phyloP scores from a whole-genome alignment of 73 alveolate species.

The Halteria grandinella region DNA sequence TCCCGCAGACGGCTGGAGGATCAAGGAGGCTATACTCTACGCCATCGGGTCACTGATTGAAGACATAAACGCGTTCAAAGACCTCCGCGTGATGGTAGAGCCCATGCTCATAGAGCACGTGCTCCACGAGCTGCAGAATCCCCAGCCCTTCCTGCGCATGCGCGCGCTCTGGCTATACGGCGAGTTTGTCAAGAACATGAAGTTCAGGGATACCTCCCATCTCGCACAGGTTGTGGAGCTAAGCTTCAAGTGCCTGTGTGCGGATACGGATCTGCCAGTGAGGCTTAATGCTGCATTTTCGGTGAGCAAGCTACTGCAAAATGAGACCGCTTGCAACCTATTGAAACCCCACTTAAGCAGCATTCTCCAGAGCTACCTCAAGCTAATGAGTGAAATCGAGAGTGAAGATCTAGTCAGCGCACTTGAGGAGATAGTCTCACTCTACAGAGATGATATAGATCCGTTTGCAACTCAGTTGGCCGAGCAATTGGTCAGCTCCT shows the following conservation, averaged over 20 bases:
- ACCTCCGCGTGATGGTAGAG: constrained; percentile 44
- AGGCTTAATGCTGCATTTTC: constrained; percentile 80
- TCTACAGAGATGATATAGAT: constrained; percentile 74
- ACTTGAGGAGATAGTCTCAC: constrained; percentile 83
- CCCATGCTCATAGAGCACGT: constrained; percentile 66
- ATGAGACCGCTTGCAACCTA: constrained; percentile 66
- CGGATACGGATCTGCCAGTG: constrained; percentile 80
- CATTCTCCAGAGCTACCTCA: constrained; percentile 71
- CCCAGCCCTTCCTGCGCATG: constrained; percentile 75
- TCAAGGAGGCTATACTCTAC: constrained; percentile 65
- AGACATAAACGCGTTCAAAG: constrained; percentile 18
- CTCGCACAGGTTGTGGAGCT: constrained; percentile 44
- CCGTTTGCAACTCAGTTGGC: constrained; percentile 85
- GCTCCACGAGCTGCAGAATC: constrained; percentile 72
- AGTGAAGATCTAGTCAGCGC: constrained; percentile 85
- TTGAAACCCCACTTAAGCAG: constrained; percentile 70
- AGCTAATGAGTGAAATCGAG: constrained; percentile 84
- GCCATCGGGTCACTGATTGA: constrained; percentile 59
- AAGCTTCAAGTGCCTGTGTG: constrained; percentile 44
- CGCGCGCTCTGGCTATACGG: constrained; percentile 86
- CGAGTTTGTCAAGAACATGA: constrained; percentile 71
- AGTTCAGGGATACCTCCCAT: constrained; percentile 64
- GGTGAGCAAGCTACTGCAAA: constrained; percentile 61
- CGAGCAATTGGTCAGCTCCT: constrained; percentile 64
- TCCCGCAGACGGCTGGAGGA: too few relatives aligned